phyloP scores from a whole-genome alignment of 2,329 filamentous ascomycete genomes.

The Leptoxyphium fumago region DNA sequence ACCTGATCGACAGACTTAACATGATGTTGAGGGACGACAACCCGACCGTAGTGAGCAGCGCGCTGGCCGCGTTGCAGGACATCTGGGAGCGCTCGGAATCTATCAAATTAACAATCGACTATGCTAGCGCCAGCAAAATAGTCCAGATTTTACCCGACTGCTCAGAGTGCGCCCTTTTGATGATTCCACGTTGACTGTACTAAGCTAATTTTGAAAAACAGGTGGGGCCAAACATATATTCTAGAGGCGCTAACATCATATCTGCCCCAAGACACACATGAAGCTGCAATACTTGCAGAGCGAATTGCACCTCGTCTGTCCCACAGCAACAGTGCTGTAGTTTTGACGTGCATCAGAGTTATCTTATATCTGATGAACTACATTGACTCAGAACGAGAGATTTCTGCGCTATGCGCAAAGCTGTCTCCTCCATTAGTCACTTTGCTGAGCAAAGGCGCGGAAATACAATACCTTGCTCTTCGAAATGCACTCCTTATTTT shows the following conservation, averaged over 20 bases:
- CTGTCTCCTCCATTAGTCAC: constrained; percentile 91
- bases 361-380: constrained; percentile 99
- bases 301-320: constrained; percentile 89
- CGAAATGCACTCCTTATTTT: constrained; percentile 88
- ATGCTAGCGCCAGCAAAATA: constrained; percentile 93
- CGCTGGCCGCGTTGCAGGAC: constrained; percentile 80
- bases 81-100: constrained; percentile 97
- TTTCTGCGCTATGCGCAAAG: constrained; percentile 76
- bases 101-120: constrained; percentile 96
- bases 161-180: constrained; percentile 57
- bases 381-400: constrained; percentile 79
- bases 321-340: constrained; percentile 92
- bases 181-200: too few species aligned
- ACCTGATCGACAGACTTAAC: constrained; percentile 85
- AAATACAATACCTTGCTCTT: constrained; percentile 94
- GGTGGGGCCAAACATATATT: constrained; percentile 98
- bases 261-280: constrained; percentile 76
- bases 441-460: constrained; percentile 83
- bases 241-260: constrained; percentile 96
- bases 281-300: constrained; percentile 81
- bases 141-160: constrained; percentile 92
- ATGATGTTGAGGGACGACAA: constrained; percentile 86
- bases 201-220: constrained; percentile 21
- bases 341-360: constrained; percentile 88
- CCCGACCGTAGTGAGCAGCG: constrained; percentile 90